Percentiles rank a stretch among this genome's conserved stretches.
phyloP scores from a whole-genome alignment of 305 asterid genomes.

The Plantago lanceolata region DNA sequence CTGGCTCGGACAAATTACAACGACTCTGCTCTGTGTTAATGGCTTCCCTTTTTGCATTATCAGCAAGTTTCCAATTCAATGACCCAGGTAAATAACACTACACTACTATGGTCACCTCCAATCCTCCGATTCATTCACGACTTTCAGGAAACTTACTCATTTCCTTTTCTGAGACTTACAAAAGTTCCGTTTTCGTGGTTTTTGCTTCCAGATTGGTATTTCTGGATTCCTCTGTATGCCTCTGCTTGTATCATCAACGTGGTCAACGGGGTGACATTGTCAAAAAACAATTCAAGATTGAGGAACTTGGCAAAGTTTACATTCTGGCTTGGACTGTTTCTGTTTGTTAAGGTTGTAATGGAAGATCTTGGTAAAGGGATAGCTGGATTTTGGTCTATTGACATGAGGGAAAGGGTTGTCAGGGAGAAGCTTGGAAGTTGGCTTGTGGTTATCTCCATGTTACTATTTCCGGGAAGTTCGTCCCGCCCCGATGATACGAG shows the following conservation, averaged over 20 bases:
- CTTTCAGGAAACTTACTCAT: too few species aligned
- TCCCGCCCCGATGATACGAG: slow-evolving; percentile 19
- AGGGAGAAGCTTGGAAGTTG: slow-evolving; percentile 72
- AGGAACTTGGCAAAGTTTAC: slow-evolving; percentile 35
- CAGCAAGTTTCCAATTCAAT: slow-evolving; percentile 54
- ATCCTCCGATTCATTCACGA: neutral
- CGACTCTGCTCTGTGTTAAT: slow-evolving; percentile 37
- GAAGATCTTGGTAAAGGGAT: slow-evolving; percentile 34
- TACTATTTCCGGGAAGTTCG: slow-evolving; percentile 30
- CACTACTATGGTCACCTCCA: neutral
- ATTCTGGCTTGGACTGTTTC: slow-evolving; percentile 43
- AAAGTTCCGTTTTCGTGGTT: slow-evolving; percentile 6
- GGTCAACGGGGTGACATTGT: slow-evolving; percentile 34
- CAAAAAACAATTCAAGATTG: slow-evolving; percentile 13
- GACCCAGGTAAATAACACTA: slow-evolving; percentile 44
- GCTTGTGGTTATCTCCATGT: slow-evolving; percentile 55
- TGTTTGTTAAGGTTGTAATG: slow-evolving; percentile 50
- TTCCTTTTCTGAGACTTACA: neutral
- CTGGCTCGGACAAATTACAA: slow-evolving; percentile 34
- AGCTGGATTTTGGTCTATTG: slow-evolving; percentile 41
- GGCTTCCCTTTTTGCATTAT: slow-evolving; percentile 60
- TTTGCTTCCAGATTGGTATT: slow-evolving; percentile 56
- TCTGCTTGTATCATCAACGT: slow-evolving; percentile 46
- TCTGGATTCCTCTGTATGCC: slow-evolving; percentile 71
- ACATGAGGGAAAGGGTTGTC: slow-evolving; percentile 60